Conservation (phyloP, 2,329 filamentous ascomycete genomes). For the Tolypocladium ovalisporum region DNA sequence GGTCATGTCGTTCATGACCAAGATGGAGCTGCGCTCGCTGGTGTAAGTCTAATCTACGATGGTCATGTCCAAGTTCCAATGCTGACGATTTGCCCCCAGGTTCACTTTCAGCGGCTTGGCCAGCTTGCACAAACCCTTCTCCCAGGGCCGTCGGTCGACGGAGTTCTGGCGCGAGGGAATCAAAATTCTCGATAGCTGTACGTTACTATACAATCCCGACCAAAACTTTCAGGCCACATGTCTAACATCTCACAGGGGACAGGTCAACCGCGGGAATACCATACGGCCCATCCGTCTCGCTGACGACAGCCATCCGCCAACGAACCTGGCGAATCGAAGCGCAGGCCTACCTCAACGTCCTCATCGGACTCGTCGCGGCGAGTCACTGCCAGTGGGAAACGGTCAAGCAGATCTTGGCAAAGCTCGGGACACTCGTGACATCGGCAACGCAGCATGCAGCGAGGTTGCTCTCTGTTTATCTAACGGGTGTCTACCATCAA, state of each 20-base stretch:
- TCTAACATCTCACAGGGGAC: conserved; percentile 18
- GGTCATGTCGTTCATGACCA: conserved; percentile 49
- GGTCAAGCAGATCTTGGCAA: conserved; percentile 46
- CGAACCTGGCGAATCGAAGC: conserved; percentile 55
- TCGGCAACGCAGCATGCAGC: conserved; percentile 29
- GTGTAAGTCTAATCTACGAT: conserved; percentile 30
- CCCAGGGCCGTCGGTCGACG: conserved; percentile 20
- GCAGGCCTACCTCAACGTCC: conserved; percentile 58
- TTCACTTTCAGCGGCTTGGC: conserved; percentile 45
- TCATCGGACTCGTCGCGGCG: conserved; percentile 59
- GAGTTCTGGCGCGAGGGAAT: conserved; percentile 32
- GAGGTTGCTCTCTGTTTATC: conserved; percentile 51
- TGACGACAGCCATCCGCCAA: conserved; percentile 46
- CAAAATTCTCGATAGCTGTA: conserved; percentile 37
- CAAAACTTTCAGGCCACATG: not conserved
- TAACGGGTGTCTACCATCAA: conserved; percentile 66
- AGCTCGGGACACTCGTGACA: conserved; percentile 34
- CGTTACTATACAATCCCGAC: conserved; percentile 5
- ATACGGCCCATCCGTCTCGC: conserved; percentile 34
- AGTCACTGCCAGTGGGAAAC: conserved; percentile 59
- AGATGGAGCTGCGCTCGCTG: conserved; percentile 44
- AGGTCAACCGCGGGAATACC: conserved; percentile 20
- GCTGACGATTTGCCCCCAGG: conserved; percentile 19
- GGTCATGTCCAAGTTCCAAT: not conserved
- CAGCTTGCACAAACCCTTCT: conserved; percentile 24